Percentiles rank a stretch among this genome's conserved stretches.
Conservation (phyloP, 2,329 filamentous ascomycete genomes). For the Aspergillus uvarum region DNA sequence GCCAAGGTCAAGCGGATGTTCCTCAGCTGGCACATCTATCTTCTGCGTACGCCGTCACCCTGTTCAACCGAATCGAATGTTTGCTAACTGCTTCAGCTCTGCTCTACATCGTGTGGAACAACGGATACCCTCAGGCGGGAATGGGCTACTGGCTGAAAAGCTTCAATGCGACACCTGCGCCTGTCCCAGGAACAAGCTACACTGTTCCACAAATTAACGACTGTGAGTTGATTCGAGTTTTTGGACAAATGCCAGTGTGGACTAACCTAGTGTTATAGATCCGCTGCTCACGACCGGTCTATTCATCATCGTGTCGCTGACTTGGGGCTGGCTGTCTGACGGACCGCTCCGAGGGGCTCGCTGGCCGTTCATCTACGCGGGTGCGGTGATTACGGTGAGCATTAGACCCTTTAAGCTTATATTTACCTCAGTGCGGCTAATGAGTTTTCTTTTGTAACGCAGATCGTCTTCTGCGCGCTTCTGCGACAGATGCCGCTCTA, state of each 20-base stretch:
- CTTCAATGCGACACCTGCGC: constrained; percentile 37
- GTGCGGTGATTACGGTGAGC: constrained; percentile 37
- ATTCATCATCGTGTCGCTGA: constrained; percentile 37
- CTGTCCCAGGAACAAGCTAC: constrained; percentile 37
- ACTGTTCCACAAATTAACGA: constrained; percentile 39
- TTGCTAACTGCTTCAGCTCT: constrained; percentile 20
- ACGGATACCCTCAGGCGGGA: constrained; percentile 33
- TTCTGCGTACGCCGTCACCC: constrained; percentile 30
- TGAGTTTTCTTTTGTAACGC: not conserved
- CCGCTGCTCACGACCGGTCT: constrained; percentile 36
- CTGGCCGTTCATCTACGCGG: constrained; percentile 42
- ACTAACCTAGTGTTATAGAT: constrained; percentile 13
- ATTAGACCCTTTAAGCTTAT: not conserved
- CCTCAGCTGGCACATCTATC: constrained; percentile 43
- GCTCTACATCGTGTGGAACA: constrained; percentile 43
- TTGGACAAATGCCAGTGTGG: accelerated
- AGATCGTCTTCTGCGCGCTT: constrained; percentile 35
- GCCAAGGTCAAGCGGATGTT: constrained; percentile 36
- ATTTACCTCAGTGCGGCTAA: too few species aligned
- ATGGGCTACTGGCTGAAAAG: constrained; percentile 48
- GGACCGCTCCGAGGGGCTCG: constrained; percentile 34
- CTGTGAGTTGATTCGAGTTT: constrained; percentile 21
- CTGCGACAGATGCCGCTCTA: constrained; percentile 41
- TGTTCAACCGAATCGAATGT: not conserved
- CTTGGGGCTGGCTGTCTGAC: constrained; percentile 42